phyloP scores from a whole-genome alignment of 108 stramenopile species.

The Epipyxis sp. region DNA sequence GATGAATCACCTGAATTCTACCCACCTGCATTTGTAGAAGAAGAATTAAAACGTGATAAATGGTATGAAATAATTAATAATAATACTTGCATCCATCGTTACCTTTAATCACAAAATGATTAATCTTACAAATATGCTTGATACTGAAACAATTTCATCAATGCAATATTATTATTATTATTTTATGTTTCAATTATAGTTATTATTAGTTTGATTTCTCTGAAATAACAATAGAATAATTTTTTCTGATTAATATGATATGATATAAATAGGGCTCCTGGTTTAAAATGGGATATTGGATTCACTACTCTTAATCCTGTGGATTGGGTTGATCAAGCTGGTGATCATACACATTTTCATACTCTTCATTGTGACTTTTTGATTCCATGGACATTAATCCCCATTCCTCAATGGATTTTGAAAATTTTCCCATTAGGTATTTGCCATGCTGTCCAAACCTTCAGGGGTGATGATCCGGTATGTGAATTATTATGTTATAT shows the following conservation, averaged over 20 bases:
- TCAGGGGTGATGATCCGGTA: conserved; percentile 7
- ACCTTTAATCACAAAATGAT: no score
- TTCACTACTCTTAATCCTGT: conserved; percentile 2
- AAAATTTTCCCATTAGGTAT: conserved; percentile 15
- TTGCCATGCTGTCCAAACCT: not conserved
- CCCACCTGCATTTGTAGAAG: conserved; percentile 8
- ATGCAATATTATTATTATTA: no score
- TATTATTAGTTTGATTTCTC: no score
- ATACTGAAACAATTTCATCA: no score
- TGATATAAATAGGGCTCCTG: no score
- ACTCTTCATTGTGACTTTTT: conserved; percentile 9
- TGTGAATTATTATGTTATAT: no score
- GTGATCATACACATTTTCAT: conserved; percentile 4
- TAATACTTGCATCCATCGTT: no score
- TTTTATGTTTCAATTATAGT: no score
- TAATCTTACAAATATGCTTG: no score
- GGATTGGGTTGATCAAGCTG: conserved; percentile 24
- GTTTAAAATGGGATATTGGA: conserved; percentile 21
- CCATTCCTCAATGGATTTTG: conserved; percentile 11
- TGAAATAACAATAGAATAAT: no score
- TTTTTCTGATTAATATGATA: no score
- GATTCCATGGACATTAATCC: conserved; percentile 2
- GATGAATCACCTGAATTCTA: not conserved
- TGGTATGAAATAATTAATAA: no score
- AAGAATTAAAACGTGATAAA: not conserved